Evolutionary conservation across 345 rosid species (phyloP).

Genomic region (Boechera divaricarpa): DNA sequence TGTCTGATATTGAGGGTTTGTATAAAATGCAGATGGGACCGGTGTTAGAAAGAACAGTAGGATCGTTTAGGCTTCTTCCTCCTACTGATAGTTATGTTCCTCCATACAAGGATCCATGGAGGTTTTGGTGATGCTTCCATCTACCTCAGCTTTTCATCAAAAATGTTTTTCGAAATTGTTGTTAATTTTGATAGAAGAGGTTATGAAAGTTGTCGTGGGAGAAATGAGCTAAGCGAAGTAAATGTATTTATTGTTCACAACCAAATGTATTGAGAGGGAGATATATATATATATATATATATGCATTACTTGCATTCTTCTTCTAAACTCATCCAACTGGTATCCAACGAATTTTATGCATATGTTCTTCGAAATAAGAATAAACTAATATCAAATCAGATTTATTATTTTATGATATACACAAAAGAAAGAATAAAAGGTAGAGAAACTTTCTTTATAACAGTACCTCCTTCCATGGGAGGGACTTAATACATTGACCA

Average conservation of each 20-base stretch:
- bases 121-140: slow-evolving; percentile 78
- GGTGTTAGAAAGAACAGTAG: slow-evolving; percentile 64
- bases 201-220: slow-evolving; percentile 1
- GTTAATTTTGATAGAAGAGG: slow-evolving; percentile 30
- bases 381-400: not conserved
- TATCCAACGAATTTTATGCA: not conserved
- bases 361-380: no score
- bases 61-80: slow-evolving; percentile 81
- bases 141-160: slow-evolving; percentile 9
- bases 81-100: slow-evolving; percentile 81
- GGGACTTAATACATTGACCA: slow-evolving; percentile 17
- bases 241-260: not conserved
- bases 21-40: slow-evolving; percentile 80
- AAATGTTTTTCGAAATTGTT: not conserved
- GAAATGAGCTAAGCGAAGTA: slow-evolving; percentile 5
- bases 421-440: not conserved
- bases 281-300: not conserved
- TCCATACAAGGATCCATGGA: slow-evolving; percentile 97
- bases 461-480: slow-evolving; percentile 3
- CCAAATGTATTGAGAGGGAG: not conserved
- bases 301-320: slow-evolving; percentile 9
- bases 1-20: slow-evolving; percentile 25
- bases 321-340: not conserved
- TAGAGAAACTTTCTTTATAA: slow-evolving; percentile 3
- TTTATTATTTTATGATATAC: not conserved